phyloP scores from a whole-genome alignment of 805 yeast genomes.

The Saccharomycopsis sp. region DNA sequence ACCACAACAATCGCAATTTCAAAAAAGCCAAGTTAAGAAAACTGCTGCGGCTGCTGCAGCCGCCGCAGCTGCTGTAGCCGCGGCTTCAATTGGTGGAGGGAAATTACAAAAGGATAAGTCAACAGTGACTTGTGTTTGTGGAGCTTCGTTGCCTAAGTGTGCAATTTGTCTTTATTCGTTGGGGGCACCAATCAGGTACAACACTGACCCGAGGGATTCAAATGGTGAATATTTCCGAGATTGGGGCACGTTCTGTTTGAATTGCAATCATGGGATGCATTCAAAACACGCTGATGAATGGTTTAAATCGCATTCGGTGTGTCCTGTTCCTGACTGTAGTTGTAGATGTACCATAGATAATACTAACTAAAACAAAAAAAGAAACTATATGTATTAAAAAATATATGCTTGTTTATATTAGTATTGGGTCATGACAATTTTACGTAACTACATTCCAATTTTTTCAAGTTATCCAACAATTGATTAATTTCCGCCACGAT shows the following conservation, averaged over 20 bases:
- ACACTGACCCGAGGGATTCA: constrained; percentile 20
- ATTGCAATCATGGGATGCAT: constrained; percentile 92
- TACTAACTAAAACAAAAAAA: neutral
- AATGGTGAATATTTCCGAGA: constrained; percentile 48
- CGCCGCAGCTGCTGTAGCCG: constrained; percentile 1
- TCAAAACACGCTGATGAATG: constrained; percentile 95
- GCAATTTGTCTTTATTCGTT: constrained; percentile 78
- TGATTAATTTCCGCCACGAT: neutral
- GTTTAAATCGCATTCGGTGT: constrained; percentile 79
- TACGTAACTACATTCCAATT: neutral
- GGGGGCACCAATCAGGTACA: constrained; percentile 45
- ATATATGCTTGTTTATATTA: neutral
- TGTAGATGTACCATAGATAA: constrained; percentile 54
- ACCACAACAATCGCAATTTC: constrained; percentile 8
- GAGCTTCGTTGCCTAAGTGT: constrained; percentile 81
- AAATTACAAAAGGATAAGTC: constrained; percentile 5
- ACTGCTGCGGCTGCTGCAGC: neutral
- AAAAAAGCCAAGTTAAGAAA: neutral
- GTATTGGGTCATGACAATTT: too few species aligned
- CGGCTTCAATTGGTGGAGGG: neutral
- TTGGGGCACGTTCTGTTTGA: constrained; percentile 88
- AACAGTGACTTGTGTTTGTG: constrained; percentile 41
- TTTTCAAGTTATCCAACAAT: neutral
- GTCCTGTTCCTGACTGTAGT: constrained; percentile 92
- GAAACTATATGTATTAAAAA: neutral